Evolutionary conservation across 495 filamentous ascomycete genomes (phyloP).

Genomic region (Hypoxylon intermedium): DNA sequence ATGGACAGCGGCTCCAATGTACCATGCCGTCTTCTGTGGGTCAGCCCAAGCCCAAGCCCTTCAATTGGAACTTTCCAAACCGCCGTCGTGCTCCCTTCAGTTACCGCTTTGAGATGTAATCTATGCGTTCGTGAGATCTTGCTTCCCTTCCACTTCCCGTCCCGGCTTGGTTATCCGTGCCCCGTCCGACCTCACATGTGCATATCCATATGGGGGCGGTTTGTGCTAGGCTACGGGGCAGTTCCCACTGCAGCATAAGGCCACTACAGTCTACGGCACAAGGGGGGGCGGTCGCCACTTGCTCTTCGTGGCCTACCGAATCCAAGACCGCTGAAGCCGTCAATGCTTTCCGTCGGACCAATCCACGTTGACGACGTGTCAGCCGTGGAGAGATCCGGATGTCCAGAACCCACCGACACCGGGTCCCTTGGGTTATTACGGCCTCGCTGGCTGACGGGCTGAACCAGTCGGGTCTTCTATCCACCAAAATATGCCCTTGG

Average conservation of each 20-base stretch:
- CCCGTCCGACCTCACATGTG: conserved; percentile 37
- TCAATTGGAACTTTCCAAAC: conserved; percentile 14
- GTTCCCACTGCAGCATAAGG: conserved; percentile 22
- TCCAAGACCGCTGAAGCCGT: conserved; percentile 18
- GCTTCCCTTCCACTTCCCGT: conserved; percentile 21
- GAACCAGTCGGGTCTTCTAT: conserved; percentile 23
- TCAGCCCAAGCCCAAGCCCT: conserved; percentile 10
- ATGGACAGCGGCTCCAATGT: conserved; percentile 27
- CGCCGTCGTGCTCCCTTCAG: conserved; percentile 9
- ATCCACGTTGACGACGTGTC: conserved; percentile 38
- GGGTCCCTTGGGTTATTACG: conserved; percentile 11
- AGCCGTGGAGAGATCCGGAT: conserved; percentile 21
- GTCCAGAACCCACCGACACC: conserved; percentile 35
- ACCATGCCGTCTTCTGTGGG: conserved; percentile 23
- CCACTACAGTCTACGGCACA: neutral
- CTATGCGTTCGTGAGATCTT: conserved; percentile 25
- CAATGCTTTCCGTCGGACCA: conserved; percentile 28
- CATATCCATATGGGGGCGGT: conserved; percentile 35
- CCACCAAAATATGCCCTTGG: conserved; percentile 25
- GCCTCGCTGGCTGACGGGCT: conserved; percentile 21
- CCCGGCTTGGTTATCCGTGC: conserved; percentile 32
- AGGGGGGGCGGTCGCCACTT: conserved; percentile 1
- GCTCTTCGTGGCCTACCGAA: conserved; percentile 24
- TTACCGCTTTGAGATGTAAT: conserved; percentile 26
- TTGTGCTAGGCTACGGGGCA: conserved; percentile 29